These are phyloP conservation scores for Suillus brevipes DNA, from an alignment of 768 basidiomycete species.

Conservation along the genomic window DNA sequence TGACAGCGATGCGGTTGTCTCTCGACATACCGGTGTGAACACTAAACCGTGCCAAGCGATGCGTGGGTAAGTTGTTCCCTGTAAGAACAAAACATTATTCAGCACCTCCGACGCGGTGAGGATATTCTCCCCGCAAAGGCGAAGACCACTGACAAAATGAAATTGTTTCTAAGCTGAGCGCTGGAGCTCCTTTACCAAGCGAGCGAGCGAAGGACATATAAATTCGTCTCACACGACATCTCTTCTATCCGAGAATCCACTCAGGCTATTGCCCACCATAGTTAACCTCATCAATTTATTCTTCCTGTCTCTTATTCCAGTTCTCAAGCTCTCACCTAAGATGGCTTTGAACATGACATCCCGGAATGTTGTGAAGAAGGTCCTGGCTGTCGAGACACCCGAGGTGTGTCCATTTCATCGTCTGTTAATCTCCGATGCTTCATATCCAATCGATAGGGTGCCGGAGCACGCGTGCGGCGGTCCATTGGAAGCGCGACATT, in stretches of 20 bases:
- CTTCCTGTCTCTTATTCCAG: conserved; percentile 3
- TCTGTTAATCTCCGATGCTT: background rate
- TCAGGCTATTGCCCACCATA: background rate
- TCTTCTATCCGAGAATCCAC: conserved; percentile 1
- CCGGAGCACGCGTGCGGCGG: conserved; percentile 78
- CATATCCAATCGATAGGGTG: conserved; percentile 50
- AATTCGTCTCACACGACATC: background rate
- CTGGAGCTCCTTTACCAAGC: conserved; percentile 1
- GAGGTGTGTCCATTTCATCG: conserved; percentile 51
- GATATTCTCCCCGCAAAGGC: conserved; percentile 15
- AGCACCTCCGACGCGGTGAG: conserved; percentile 12
- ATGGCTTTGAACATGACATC: conserved; percentile 46
- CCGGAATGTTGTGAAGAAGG: conserved; percentile 72
- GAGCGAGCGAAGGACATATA: conserved; percentile 7
- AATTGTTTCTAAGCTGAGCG: conserved; percentile 9
- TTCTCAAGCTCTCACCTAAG: conserved; percentile 8
- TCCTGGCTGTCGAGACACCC: conserved; percentile 71
- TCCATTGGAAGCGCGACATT: conserved; percentile 78
- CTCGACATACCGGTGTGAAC: background rate
- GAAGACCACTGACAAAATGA: background rate
- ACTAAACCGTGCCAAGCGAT: background rate
- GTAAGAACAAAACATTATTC: conserved; percentile 10
- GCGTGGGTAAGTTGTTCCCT: background rate
- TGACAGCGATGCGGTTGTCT: too few species aligned
- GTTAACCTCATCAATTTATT: background rate